A percentile compares a stretch with the other conserved stretches of the same genome.
These are phyloP conservation scores for Pichia eremophila DNA, from an alignment of 805 yeast species.

Conservation along the genomic window DNA sequence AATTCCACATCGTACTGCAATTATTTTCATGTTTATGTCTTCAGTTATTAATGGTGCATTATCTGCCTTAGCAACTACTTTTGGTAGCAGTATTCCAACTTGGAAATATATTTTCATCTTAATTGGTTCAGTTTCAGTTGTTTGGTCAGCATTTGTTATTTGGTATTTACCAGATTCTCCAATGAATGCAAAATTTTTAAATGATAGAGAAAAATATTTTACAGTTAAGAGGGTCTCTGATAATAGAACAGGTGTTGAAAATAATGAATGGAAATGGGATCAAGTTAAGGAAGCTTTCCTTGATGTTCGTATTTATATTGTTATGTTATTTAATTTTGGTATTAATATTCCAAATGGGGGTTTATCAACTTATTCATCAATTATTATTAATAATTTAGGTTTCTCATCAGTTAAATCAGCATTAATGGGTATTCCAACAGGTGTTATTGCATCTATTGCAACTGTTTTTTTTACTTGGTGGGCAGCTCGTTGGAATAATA, in stretches of 20 bases:
- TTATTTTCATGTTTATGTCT: slow-evolving; percentile 3
- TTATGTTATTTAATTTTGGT: slow-evolving; percentile 1
- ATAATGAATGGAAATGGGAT: slow-evolving; percentile 30
- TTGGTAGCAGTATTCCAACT: slow-evolving; percentile 11
- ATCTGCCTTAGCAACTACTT: slow-evolving; percentile 10
- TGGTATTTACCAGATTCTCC: slow-evolving; percentile 1
- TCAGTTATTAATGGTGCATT: slow-evolving; percentile 26
- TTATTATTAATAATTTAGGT: slow-evolving; percentile 14
- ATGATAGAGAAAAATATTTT: neutral
- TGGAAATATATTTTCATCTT: slow-evolving; percentile 12
- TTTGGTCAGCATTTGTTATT: slow-evolving; percentile 9
- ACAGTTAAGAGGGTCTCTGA: slow-evolving; percentile 21
- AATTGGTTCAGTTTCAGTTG: slow-evolving; percentile 27
- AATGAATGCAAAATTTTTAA: slow-evolving; percentile 2
- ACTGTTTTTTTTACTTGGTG: neutral
- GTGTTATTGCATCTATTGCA: slow-evolving; percentile 12
- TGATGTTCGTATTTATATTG: slow-evolving; percentile 24
- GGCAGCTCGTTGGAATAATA: neutral
- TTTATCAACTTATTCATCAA: slow-evolving; percentile 37
- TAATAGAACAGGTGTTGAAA: slow-evolving; percentile 27
- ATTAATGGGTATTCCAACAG: slow-evolving; percentile 11
- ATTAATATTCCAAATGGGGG: slow-evolving; percentile 36
- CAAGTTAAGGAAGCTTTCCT: slow-evolving; percentile 46
- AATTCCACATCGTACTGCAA: slow-evolving; percentile 6
- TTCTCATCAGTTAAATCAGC: slow-evolving; percentile 9